Evolutionary conservation across 805 yeast genomes (phyloP).

Genomic region (Lipomyces kockii): DNA sequence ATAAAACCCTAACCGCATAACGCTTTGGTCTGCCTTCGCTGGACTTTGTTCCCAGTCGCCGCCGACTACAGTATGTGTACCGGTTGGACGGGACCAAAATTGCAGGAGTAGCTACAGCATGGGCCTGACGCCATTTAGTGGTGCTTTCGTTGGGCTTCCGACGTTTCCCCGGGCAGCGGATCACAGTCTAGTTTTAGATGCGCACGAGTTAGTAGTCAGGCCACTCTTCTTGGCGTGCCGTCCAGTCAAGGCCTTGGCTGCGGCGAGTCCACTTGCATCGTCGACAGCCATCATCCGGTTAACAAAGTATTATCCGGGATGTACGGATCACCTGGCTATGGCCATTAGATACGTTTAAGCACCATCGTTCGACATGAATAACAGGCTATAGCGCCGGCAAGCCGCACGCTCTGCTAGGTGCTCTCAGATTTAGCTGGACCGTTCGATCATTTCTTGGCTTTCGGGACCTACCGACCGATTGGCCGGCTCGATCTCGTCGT

Average conservation of each 20-base stretch:
- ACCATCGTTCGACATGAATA: neutral
- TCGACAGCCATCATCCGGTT: neutral
- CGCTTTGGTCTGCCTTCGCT: neutral
- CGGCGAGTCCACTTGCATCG: neutral
- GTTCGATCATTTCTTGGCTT: neutral
- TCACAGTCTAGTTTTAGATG: too few species aligned
- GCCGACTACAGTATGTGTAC: neutral
- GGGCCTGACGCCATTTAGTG: neutral
- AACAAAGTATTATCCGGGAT: neutral
- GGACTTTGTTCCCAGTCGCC: neutral
- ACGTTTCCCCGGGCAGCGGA: too few species aligned
- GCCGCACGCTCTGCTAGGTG: neutral
- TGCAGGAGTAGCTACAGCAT: neutral
- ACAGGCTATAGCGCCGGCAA: neutral
- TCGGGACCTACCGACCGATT: too few species aligned
- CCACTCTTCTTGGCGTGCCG: too few species aligned
- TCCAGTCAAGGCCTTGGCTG: too few species aligned
- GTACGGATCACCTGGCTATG: too few species aligned
- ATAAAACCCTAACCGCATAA: neutral
- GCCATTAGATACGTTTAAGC: too few species aligned
- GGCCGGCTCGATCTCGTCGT: too few species aligned
- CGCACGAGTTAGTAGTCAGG: too few species aligned
- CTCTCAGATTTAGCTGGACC: neutral
- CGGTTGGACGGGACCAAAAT: neutral
- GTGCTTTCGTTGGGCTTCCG: neutral